Base-by-base conservation (phyloP, 2,329 filamentous ascomycete genomes). In the Penicillium sp. region DNA sequence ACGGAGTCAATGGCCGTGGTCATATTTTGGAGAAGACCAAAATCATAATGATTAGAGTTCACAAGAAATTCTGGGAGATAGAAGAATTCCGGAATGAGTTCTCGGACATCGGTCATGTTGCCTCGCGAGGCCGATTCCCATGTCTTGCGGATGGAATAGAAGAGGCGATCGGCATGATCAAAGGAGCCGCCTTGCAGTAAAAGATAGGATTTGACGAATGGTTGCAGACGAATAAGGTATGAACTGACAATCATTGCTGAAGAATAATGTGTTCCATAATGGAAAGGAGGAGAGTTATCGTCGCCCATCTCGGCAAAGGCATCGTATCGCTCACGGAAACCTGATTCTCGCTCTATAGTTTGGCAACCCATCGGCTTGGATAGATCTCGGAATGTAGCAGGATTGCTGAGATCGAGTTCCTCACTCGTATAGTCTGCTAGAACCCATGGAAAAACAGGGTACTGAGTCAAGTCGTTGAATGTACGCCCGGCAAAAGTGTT, bases 181-280 rank as follows among this genome's bases (percentile, higher is more conserved):
- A 97, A 99, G 36, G 84, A 90, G 5, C 93, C 93, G n/a, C 94
- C 94, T 72, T 99, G 94, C 1, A 99, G 82, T 8, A 97, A 79
- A 18, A 97, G 84, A 68, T 96, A 97, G 0, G 94, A 96, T 64
- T 97, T 91, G 23, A 97, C 93, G 70, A 97, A 99, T 0, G 94
- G 94, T 47, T 96, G 93, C 14, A 99, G 80, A 16, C 94, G 88
- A 65, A 99, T 97, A 38, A 99, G 81, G 67, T 97, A 99, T 0
- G 92, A 97, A 11, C 91, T 91, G 7, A 99, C 94, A 55, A 96
- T 97, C 94, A 97, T 99, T 7, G 94, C 94, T 2, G 94, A 97
- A 1, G 94, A 97, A 72, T 99, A 99, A 70, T 99, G 95, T 0
- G 95, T 99, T 16, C 94, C 94, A 63, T 97, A 99, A 70, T 99